Evolutionary conservation across 495 filamentous ascomycete genomes (phyloP).

Genomic region (Aspergillus nidulans): DNA sequence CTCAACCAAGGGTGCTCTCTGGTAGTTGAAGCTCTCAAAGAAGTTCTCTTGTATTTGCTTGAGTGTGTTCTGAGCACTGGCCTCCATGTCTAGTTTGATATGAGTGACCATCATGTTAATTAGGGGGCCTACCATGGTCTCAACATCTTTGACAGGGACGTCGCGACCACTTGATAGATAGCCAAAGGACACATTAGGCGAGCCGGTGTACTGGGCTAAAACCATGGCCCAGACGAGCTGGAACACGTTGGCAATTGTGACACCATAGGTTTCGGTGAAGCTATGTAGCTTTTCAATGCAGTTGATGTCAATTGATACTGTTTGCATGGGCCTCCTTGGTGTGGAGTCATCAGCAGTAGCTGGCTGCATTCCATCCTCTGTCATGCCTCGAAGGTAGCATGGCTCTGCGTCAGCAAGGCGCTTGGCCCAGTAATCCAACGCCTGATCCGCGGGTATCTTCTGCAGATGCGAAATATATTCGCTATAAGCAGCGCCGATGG

Average conservation of each 20-base stretch:
- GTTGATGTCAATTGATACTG: neutral
- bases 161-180: conserved; percentile 12
- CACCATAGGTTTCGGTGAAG: conserved; percentile 1
- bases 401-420: conserved; percentile 14
- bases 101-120: conserved; percentile 11
- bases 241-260: conserved; percentile 8
- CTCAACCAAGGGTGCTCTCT: conserved; percentile 3
- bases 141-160: conserved; percentile 8
- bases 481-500: neutral
- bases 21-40: conserved; percentile 12
- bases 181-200: conserved; percentile 9
- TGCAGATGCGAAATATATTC: conserved; percentile 18
- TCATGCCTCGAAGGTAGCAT: conserved; percentile 7
- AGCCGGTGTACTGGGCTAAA: conserved; percentile 1
- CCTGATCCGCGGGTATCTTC: conserved; percentile 19
- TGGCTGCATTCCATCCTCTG: neutral
- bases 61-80: conserved; percentile 1
- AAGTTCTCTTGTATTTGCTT: conserved; percentile 4
- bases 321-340: neutral
- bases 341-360: neutral
- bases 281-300: neutral
- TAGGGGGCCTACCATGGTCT: conserved; percentile 8
- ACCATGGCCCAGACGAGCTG: conserved; percentile 13
- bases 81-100: neutral
- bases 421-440: conserved; percentile 7